These are phyloP conservation scores for Botrytis fabae DNA, from an alignment of 2,329 filamentous ascomycete species.

Conservation along the genomic window DNA sequence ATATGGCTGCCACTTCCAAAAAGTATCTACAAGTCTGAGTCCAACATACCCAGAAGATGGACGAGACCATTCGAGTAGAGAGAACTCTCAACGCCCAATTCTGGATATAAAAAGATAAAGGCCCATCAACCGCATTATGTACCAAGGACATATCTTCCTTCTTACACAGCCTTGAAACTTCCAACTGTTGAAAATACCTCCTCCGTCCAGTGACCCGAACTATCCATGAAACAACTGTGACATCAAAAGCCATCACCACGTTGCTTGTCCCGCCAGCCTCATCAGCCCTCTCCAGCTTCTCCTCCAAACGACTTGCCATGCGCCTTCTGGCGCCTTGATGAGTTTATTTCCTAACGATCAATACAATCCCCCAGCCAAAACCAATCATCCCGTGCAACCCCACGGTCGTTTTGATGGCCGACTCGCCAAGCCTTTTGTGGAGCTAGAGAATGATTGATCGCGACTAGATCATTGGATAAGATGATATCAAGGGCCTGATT, in stretches of 20 bases:
- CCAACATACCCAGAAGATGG: background rate
- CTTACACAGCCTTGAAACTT: background rate
- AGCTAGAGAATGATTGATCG: background rate
- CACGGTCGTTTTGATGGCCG: background rate
- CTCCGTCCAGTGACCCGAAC: background rate
- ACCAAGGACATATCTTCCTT: background rate
- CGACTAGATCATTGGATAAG: background rate
- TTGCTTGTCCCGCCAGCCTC: background rate
- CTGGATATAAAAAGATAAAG: background rate
- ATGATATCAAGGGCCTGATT: background rate
- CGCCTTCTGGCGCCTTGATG: background rate
- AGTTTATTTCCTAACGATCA: background rate
- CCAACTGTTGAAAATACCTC: background rate
- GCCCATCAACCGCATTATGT: background rate
- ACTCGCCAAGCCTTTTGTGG: background rate
- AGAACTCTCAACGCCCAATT: background rate
- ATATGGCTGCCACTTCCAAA: too few relatives aligned
- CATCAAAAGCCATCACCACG: background rate
- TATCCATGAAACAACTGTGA: background rate
- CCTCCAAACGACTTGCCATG: too few relatives aligned
- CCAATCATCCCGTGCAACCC: slow-evolving; percentile 4
- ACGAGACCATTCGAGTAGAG: background rate
- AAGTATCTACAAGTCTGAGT: background rate
- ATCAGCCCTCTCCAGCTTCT: background rate
- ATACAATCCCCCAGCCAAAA: background rate